These are phyloP conservation scores for Agroathelia rolfsii DNA, from an alignment of 1,284 basidiomycete species.

Conservation along the genomic window DNA sequence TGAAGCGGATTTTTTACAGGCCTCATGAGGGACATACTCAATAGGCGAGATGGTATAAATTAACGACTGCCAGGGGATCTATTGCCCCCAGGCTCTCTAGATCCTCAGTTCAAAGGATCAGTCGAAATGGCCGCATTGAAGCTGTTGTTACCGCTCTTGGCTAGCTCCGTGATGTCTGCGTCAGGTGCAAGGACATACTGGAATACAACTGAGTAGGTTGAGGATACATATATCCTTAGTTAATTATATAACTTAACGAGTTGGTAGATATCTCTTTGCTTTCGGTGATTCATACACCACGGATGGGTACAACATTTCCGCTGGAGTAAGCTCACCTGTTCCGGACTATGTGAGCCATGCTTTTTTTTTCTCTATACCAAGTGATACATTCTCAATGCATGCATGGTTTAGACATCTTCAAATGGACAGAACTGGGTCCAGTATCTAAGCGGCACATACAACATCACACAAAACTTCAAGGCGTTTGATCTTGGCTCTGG, in stretches of 20 bases:
- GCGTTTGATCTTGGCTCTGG: slow-evolving; percentile 51
- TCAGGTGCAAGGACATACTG: slow-evolving; percentile 31
- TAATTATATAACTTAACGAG: slow-evolving; percentile 26
- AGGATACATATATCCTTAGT: too few species aligned
- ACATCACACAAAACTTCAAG: slow-evolving; percentile 41
- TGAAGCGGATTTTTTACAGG: too few species aligned
- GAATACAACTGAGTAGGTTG: slow-evolving; percentile 33
- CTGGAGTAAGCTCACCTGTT: slow-evolving; percentile 41
- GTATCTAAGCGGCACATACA: slow-evolving; percentile 42
- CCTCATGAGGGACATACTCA: too few species aligned
- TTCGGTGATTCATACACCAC: slow-evolving; percentile 50
- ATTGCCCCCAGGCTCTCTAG: too few species aligned
- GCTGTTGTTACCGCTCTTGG: too few species aligned
- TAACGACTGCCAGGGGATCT: too few species aligned
- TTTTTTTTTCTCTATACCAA: slow-evolving; percentile 1
- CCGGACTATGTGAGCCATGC: slow-evolving; percentile 42
- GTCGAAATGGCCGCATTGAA: too few species aligned
- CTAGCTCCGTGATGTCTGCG: slow-evolving; percentile 8
- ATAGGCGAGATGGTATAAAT: too few species aligned
- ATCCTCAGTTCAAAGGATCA: too few species aligned
- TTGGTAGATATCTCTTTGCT: slow-evolving; percentile 40
- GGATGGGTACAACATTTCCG: slow-evolving; percentile 49
- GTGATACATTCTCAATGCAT: too few species aligned
- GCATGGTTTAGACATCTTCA: slow-evolving; percentile 44
- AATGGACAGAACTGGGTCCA: slow-evolving; percentile 60